Conservation (phyloP, 495 filamentous ascomycete genomes). For the Annulohypoxylon moriforme region DNA sequence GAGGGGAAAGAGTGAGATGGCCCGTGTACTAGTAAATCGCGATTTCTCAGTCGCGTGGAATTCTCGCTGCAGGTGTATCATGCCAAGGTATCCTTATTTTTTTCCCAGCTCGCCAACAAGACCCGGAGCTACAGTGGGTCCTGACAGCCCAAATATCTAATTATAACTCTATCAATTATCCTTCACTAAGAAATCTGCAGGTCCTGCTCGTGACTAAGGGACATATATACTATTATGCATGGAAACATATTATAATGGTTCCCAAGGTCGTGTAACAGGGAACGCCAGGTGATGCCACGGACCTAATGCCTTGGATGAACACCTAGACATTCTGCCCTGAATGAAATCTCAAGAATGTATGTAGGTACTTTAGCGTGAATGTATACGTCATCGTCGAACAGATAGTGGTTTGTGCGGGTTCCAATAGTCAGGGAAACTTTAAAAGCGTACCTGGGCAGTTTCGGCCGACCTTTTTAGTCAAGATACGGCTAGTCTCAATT, state of each 20-base stretch:
- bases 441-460: conserved; percentile 15
- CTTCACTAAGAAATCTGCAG: conserved; percentile 8
- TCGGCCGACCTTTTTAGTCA: conserved; percentile 15
- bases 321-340: not conserved
- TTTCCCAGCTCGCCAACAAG: conserved; percentile 16
- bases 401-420: conserved; percentile 23
- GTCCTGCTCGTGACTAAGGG: not conserved
- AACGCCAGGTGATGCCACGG: not conserved
- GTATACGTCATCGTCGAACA: conserved; percentile 37
- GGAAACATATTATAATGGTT: not conserved
- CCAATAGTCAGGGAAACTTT: conserved; percentile 31
- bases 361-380: conserved; percentile 7
- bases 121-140: conserved; percentile 34
- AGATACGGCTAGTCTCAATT: conserved; percentile 17
- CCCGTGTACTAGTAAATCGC: conserved; percentile 26
- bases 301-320: not conserved
- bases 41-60: conserved; percentile 23
- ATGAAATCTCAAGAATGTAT: not conserved
- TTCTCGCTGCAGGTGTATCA: conserved; percentile 22
- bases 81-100: conserved; percentile 5
- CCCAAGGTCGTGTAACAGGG: not conserved
- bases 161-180: conserved; percentile 20
- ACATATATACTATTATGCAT: conserved; percentile 6
- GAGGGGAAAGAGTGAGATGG: not conserved
- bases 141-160: conserved; percentile 27